phyloP scores from a whole-genome alignment of 495 filamentous ascomycete species.

The Saxophila tyrrhenica region DNA sequence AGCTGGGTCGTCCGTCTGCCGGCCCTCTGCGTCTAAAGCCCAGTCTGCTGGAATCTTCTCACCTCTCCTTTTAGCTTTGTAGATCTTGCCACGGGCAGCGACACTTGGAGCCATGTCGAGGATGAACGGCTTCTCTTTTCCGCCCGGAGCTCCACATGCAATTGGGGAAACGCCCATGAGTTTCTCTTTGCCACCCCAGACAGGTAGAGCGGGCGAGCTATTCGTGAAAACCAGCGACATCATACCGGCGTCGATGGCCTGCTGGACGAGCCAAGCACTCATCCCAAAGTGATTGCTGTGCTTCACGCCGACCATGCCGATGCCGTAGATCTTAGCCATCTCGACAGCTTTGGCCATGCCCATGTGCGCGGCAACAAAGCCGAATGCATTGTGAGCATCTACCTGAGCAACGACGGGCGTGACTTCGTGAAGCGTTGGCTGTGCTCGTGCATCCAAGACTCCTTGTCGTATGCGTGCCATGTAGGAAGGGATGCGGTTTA shows the following conservation, averaged over 20 bases:
- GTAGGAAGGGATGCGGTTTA: conserved; percentile 66
- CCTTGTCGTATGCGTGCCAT: conserved; percentile 56
- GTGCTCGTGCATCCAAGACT: conserved; percentile 46
- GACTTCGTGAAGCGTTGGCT: conserved; percentile 44
- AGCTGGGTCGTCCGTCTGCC: conserved; percentile 54
- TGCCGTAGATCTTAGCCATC: conserved; percentile 54
- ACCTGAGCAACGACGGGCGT: conserved; percentile 58
- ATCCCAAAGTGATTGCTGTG: conserved; percentile 75
- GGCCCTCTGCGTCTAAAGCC: conserved; percentile 62
- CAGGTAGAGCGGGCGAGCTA: conserved; percentile 60
- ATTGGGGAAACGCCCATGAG: conserved; percentile 69
- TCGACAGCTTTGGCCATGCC: conserved; percentile 53
- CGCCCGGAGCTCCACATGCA: conserved; percentile 60
- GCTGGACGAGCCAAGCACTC: conserved; percentile 65
- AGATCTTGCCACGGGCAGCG: conserved; percentile 64
- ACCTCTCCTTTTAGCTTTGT: conserved; percentile 58
- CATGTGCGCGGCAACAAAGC: conserved; percentile 52
- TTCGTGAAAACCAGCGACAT: conserved; percentile 73
- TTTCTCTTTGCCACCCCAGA: conserved; percentile 56
- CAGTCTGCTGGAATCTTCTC: conserved; percentile 65
- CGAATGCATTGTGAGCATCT: conserved; percentile 64
- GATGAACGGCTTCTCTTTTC: conserved; percentile 48
- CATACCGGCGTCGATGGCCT: conserved; percentile 60
- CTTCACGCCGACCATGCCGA: conserved; percentile 62
- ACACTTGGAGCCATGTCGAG: conserved; percentile 69